These are phyloP conservation scores for Keqinozyma sinolaborantium DNA, from an alignment of 1,139 yeast genomes.

Conservation along the genomic window DNA sequence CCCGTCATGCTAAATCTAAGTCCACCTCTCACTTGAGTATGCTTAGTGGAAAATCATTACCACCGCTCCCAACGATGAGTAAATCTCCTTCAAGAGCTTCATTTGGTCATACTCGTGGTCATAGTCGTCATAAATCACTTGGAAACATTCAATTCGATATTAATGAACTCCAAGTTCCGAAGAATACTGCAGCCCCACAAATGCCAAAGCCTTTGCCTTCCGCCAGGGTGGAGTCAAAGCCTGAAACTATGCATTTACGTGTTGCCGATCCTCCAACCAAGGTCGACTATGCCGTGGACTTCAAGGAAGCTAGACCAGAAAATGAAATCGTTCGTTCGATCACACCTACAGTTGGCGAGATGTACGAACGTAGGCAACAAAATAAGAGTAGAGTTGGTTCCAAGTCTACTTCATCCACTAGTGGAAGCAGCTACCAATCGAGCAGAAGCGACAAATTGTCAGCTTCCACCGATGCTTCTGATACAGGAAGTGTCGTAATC, in stretches of 20 bases:
- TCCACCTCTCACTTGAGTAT: conserved; percentile 18
- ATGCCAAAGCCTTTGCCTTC: conserved; percentile 1
- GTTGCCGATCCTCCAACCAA: conserved; percentile 39
- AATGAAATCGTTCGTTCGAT: conserved; percentile 6
- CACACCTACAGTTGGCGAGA: conserved; percentile 11
- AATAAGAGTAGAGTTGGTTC: neutral
- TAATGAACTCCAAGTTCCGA: conserved; percentile 6
- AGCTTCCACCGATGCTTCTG: conserved; percentile 21
- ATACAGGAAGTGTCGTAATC: conserved; percentile 36
- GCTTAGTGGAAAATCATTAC: conserved; percentile 9
- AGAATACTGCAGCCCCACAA: conserved; percentile 3
- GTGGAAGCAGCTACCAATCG: conserved; percentile 27
- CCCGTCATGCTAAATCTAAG: conserved; percentile 12
- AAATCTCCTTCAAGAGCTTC: conserved; percentile 16
- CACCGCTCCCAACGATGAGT: conserved; percentile 12
- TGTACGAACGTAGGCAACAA: conserved; percentile 2
- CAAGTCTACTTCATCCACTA: conserved; percentile 9
- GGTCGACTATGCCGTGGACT: conserved; percentile 39
- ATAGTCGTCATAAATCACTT: conserved; percentile 39
- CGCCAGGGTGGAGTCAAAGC: conserved; percentile 1
- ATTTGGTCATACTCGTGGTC: conserved; percentile 18
- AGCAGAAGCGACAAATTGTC: conserved; percentile 21
- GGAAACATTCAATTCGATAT: conserved; percentile 31
- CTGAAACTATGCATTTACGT: conserved; percentile 17
- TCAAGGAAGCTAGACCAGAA: conserved; percentile 27